phyloP scores from a whole-genome alignment of 1,284 basidiomycete genomes.

The Cystobasidium pallidum region DNA sequence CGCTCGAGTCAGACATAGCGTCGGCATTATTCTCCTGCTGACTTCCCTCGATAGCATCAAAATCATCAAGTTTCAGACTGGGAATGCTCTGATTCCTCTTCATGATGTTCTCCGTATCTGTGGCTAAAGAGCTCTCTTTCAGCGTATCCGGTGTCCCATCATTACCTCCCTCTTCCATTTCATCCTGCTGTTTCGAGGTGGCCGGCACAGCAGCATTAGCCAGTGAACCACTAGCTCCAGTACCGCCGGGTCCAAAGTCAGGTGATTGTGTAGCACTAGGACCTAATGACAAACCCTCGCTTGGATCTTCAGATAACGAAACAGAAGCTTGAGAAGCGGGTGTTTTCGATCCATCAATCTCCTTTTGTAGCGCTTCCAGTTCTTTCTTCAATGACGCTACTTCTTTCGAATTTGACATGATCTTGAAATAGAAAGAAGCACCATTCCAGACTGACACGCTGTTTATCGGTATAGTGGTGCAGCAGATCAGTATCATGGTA shows the following conservation, averaged over 20 bases:
- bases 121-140: neutral
- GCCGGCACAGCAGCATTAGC: slow-evolving; percentile 10
- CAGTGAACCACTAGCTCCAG: slow-evolving; percentile 9
- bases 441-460: slow-evolving; percentile 54
- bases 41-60: slow-evolving; percentile 4
- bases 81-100: slow-evolving; percentile 6
- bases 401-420: slow-evolving; percentile 7
- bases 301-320: neutral
- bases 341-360: slow-evolving; percentile 31
- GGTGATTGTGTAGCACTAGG: slow-evolving; percentile 15
- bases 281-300: slow-evolving; percentile 16
- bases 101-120: neutral
- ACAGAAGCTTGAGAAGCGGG: slow-evolving; percentile 30
- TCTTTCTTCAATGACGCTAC: slow-evolving; percentile 27
- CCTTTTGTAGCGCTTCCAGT: slow-evolving; percentile 35
- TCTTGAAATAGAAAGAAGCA: slow-evolving; percentile 50
- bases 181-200: neutral
- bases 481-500: too few species aligned
- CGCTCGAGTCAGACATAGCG: slow-evolving; percentile 27
- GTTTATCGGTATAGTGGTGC: too few species aligned
- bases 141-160: neutral
- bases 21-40: slow-evolving; percentile 19
- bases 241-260: slow-evolving; percentile 15
- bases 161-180: neutral
- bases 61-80: slow-evolving; percentile 25